Conservation (phyloP, 176 grass and related monocot species). For the Chrysopogon serrulatus region DNA sequence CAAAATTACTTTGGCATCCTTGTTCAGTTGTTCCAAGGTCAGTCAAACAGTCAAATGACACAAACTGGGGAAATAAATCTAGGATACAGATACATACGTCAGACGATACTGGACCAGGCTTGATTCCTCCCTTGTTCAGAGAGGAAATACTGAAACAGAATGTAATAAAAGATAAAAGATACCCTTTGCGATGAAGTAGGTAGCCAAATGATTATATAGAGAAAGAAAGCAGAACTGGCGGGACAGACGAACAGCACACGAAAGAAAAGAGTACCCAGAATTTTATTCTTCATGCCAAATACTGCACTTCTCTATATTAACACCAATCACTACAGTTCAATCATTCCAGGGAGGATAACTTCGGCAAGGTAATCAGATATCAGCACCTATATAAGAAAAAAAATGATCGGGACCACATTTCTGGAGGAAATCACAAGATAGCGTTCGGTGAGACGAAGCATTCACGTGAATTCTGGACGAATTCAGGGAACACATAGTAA, state of each 20-base stretch:
- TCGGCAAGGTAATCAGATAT: not conserved
- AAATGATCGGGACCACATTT: not conserved
- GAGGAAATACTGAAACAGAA: constrained; percentile 1
- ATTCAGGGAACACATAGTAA: not conserved
- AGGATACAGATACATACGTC: constrained; percentile 9
- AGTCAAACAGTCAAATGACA: constrained; percentile 34
- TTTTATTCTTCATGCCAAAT: not conserved
- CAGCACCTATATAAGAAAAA: not conserved
- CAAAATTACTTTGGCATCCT: constrained; percentile 22
- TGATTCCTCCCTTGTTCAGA: constrained; percentile 28
- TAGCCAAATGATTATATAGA: constrained; percentile 19
- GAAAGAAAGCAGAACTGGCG: not conserved
- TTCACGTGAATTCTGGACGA: not conserved
- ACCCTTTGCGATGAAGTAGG: constrained; percentile 10
- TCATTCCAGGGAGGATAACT: not conserved
- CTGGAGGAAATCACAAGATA: not conserved
- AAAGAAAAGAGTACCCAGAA: not conserved
- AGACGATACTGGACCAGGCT: constrained; percentile 23
- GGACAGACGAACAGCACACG: not conserved
- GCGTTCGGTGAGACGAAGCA: not conserved
- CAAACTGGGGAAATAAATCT: constrained; percentile 25
- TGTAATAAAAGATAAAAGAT: constrained; percentile 18
- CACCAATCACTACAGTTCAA: not conserved
- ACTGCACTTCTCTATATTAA: not conserved
- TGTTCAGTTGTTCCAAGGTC: not conserved